phyloP scores from a whole-genome alignment of 2,329 filamentous ascomycete genomes.

The Arthroderma sp. region DNA sequence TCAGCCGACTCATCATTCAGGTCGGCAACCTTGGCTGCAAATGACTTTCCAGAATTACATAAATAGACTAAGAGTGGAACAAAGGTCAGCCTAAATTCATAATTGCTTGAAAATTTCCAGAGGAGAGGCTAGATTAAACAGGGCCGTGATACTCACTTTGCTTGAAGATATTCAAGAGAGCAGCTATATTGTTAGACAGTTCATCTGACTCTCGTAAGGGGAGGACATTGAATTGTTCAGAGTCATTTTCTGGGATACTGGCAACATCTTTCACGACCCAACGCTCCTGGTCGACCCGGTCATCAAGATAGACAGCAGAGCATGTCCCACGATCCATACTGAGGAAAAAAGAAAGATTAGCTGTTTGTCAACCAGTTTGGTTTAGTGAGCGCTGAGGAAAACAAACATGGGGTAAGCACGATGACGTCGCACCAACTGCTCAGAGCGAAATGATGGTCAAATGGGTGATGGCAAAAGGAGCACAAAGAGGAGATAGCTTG shows the following conservation, averaged over 20 bases:
- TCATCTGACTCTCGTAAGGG: slow-evolving; percentile 29
- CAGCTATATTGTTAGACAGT: slow-evolving; percentile 36
- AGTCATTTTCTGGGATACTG: slow-evolving; percentile 15
- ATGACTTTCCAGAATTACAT: slow-evolving; percentile 40
- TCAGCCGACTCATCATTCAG: slow-evolving; percentile 33
- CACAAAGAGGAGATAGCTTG: neutral
- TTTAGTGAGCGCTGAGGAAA: no score
- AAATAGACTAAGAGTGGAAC: slow-evolving; percentile 35
- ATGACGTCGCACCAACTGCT: no score
- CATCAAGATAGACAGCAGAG: slow-evolving; percentile 35
- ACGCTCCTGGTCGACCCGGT: slow-evolving; percentile 31
- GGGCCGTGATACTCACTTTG: slow-evolving; percentile 32
- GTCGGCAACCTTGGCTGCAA: slow-evolving; percentile 40
- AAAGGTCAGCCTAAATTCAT: slow-evolving; percentile 1
- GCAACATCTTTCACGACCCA: slow-evolving; percentile 28
- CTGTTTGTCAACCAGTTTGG: neutral
- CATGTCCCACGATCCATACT: slow-evolving; percentile 31
- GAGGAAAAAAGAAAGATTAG: neutral
- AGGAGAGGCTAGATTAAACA: slow-evolving; percentile 2
- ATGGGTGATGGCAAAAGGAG: neutral
- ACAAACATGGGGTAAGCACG: no score
- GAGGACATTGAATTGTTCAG: slow-evolving; percentile 15
- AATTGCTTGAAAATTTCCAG: slow-evolving; percentile 1
- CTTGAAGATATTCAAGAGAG: slow-evolving; percentile 38
- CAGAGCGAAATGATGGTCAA: neutral